Percentiles rank a stretch among this genome's conserved stretches.
Conservation (phyloP, 192 early-diverging fungal species). For the Neocallimastix lanati region DNA sequence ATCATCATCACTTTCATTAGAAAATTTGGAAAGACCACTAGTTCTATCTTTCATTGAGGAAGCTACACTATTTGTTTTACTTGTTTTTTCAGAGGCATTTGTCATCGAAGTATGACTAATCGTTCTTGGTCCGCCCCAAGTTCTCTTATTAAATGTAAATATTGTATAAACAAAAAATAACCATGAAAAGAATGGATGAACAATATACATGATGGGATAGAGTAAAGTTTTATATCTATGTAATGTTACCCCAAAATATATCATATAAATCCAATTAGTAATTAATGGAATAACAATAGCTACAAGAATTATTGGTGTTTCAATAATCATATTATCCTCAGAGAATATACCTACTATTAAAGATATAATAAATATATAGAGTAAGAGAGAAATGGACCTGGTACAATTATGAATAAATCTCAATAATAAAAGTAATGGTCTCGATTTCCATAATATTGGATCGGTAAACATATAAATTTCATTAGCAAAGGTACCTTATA, state of each 20-base stretch:
- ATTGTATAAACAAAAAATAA: slow-evolving; percentile 5
- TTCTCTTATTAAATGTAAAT: slow-evolving; percentile 5
- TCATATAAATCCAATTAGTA: slow-evolving; percentile 12
- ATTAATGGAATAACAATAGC: slow-evolving; percentile 4
- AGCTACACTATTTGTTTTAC: background rate
- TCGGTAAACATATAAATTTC: slow-evolving; percentile 17
- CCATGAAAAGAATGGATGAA: slow-evolving; percentile 7
- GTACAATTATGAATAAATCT: slow-evolving; percentile 6
- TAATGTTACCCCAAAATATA: slow-evolving; percentile 1
- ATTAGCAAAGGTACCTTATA: slow-evolving; percentile 13
- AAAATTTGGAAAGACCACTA: background rate
- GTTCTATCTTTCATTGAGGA: background rate
- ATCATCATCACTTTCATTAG: background rate
- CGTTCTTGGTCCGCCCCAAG: slow-evolving; percentile 8
- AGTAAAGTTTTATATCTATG: slow-evolving; percentile 5
- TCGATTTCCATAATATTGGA: slow-evolving; percentile 10
- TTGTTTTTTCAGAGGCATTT: too few species aligned
- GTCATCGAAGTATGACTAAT: background rate
- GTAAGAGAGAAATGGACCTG: slow-evolving; percentile 4
- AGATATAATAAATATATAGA: slow-evolving; percentile 6
- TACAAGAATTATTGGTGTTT: background rate
- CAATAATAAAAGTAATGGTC: slow-evolving; percentile 7
- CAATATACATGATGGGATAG: slow-evolving; percentile 7
- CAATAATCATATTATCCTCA: background rate
- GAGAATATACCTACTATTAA: background rate